Conservation (phyloP, 1,139 yeast species). For the Lodderomyces orthopsilosis region DNA sequence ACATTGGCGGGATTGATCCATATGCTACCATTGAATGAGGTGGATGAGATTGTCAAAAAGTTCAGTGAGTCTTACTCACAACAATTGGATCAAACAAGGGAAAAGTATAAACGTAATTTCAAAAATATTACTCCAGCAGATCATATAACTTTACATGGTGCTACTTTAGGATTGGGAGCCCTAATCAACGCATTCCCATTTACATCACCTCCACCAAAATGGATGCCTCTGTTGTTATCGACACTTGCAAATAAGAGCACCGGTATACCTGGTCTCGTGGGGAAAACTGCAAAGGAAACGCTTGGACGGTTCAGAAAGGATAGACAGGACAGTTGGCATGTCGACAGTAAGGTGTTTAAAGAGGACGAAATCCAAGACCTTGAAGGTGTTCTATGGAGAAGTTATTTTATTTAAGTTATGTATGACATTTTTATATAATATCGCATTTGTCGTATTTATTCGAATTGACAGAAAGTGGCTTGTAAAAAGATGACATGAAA, state of each 20-base stretch:
- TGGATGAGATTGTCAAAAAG: conserved; percentile 30
- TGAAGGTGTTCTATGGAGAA: conserved; percentile 92
- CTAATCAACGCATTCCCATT: conserved; percentile 89
- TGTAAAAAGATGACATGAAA: neutral
- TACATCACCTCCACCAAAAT: conserved; percentile 83
- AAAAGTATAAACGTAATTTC: conserved; percentile 27
- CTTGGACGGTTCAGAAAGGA: conserved; percentile 86
- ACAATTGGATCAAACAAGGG: conserved; percentile 34
- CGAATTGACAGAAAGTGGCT: neutral
- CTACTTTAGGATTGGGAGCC: conserved; percentile 87
- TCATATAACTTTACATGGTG: conserved; percentile 66
- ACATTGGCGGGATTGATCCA: conserved; percentile 82
- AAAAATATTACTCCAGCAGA: conserved; percentile 40
- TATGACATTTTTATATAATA: neutral
- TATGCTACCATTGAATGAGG: conserved; percentile 63
- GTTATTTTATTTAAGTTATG: conserved; percentile 67
- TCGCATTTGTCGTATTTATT: neutral
- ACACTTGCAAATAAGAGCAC: conserved; percentile 68
- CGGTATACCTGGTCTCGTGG: conserved; percentile 72
- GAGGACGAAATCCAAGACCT: conserved; percentile 83
- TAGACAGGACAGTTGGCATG: conserved; percentile 95
- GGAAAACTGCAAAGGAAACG: conserved; percentile 79
- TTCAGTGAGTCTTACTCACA: conserved; percentile 24
- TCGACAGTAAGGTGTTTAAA: conserved; percentile 75
- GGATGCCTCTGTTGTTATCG: conserved; percentile 80